Conservation (phyloP, 139 green algal genomes). For the Coccomyxa sp. region DNA sequence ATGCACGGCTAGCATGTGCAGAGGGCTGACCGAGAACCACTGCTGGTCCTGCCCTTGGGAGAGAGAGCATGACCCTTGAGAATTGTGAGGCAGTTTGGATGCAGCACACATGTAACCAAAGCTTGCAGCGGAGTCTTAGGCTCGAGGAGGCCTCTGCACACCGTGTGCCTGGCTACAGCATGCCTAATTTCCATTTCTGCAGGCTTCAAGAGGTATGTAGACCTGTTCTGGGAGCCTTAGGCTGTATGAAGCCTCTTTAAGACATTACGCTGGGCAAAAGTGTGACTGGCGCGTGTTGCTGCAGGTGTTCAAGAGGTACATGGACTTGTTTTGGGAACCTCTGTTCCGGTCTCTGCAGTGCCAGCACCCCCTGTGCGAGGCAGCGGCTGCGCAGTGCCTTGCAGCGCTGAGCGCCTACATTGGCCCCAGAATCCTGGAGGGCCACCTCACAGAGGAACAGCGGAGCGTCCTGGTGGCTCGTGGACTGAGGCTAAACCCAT, state of each 20-base stretch:
- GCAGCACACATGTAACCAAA: not conserved
- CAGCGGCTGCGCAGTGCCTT: constrained; percentile 52
- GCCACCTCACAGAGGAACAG: constrained; percentile 51
- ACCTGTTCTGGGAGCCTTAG: no score
- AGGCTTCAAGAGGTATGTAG: no score
- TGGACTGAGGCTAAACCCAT: no score
- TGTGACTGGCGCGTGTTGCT: no score
- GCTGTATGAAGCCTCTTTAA: no score
- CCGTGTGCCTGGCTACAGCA: no score
- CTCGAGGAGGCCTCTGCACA: no score
- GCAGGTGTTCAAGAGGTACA: constrained; percentile 65
- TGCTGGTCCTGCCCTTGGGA: not conserved
- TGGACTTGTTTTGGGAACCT: constrained; percentile 68
- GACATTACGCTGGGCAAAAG: no score
- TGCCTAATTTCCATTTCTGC: no score
- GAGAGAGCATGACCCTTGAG: not conserved
- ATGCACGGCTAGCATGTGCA: not conserved
- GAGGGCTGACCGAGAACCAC: not conserved
- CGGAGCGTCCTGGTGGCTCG: no score
- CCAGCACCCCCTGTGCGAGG: constrained; percentile 60
- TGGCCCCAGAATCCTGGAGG: constrained; percentile 56
- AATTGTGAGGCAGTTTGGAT: not conserved
- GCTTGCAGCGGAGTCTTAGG: not conserved
- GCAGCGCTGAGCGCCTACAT: constrained; percentile 59
- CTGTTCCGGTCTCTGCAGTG: constrained; percentile 67